phyloP scores from a whole-genome alignment of 106 monocot species.

The Allium cepa region DNA sequence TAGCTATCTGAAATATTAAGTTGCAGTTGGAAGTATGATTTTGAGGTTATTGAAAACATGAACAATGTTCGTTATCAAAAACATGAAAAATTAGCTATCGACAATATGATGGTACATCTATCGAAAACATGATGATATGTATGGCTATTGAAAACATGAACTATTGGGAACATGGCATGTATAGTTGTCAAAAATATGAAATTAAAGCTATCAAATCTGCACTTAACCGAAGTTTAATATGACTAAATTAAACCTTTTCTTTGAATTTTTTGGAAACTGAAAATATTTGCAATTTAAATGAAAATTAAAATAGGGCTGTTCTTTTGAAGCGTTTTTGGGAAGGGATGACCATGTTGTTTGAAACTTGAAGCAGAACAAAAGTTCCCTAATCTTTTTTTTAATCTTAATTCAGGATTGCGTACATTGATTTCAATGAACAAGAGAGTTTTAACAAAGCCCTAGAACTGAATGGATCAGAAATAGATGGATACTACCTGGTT shows the following conservation, averaged over 20 bases:
- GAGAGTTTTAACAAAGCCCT: constrained; percentile 11
- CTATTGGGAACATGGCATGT: too few species aligned
- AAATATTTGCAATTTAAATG: not conserved
- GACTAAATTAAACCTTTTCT: not conserved
- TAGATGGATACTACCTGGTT: constrained; percentile 10
- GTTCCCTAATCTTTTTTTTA: not conserved
- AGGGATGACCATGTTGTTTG: not conserved
- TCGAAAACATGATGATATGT: too few species aligned
- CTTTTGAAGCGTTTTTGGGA: not conserved
- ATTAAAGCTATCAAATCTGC: too few species aligned
- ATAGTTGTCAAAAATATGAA: too few species aligned
- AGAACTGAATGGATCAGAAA: constrained; percentile 12
- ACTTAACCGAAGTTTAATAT: too few species aligned
- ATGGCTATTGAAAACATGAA: too few species aligned
- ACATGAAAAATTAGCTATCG: too few species aligned
- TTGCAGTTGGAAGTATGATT: too few species aligned
- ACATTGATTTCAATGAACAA: constrained; percentile 13
- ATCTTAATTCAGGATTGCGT: constrained; percentile 9
- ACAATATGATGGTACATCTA: too few species aligned
- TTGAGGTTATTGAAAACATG: too few species aligned
- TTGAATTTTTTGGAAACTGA: not conserved
- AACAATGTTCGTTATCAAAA: too few species aligned
- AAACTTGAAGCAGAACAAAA: not conserved
- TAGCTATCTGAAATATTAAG: too few species aligned
- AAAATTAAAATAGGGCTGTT: not conserved